Conservation (phyloP, 2,329 filamentous ascomycete species). For the Endoconidiophora polonica region DNA sequence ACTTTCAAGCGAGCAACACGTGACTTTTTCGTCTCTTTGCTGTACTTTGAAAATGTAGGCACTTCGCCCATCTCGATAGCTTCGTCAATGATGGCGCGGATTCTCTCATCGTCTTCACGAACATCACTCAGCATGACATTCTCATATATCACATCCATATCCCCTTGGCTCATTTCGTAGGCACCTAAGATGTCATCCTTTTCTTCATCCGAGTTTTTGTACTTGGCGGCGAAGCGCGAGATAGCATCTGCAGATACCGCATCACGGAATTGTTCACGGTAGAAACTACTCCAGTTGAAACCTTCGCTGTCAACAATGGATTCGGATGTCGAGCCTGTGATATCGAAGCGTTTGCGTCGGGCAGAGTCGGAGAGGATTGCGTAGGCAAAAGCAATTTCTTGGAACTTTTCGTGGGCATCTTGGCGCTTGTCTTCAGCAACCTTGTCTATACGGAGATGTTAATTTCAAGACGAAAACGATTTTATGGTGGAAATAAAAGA, state of each 20-base stretch:
- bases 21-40: slow-evolving; percentile 52
- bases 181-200: slow-evolving; percentile 57
- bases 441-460: slow-evolving; percentile 46
- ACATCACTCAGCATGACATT: slow-evolving; percentile 75
- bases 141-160: slow-evolving; percentile 64
- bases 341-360: slow-evolving; percentile 73
- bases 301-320: slow-evolving; percentile 59
- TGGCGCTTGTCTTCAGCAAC: slow-evolving; percentile 49
- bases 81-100: slow-evolving; percentile 61
- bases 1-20: slow-evolving; percentile 40
- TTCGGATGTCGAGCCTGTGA: slow-evolving; percentile 77
- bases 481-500: neutral
- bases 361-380: slow-evolving; percentile 73
- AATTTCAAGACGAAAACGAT: slow-evolving; percentile 10
- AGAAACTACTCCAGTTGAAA: slow-evolving; percentile 86
- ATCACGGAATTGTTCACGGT: slow-evolving; percentile 65
- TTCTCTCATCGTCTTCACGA: slow-evolving; percentile 69
- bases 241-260: slow-evolving; percentile 61
- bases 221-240: slow-evolving; percentile 55
- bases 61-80: slow-evolving; percentile 60
- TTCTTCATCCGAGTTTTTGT: slow-evolving; percentile 80
- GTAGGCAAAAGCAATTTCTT: slow-evolving; percentile 84
- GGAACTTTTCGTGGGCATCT: slow-evolving; percentile 64
- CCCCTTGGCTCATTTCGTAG: slow-evolving; percentile 56
- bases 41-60: slow-evolving; percentile 49